Conservation (phyloP, 352 stramenopile species). For the Blastocystis hominis region DNA sequence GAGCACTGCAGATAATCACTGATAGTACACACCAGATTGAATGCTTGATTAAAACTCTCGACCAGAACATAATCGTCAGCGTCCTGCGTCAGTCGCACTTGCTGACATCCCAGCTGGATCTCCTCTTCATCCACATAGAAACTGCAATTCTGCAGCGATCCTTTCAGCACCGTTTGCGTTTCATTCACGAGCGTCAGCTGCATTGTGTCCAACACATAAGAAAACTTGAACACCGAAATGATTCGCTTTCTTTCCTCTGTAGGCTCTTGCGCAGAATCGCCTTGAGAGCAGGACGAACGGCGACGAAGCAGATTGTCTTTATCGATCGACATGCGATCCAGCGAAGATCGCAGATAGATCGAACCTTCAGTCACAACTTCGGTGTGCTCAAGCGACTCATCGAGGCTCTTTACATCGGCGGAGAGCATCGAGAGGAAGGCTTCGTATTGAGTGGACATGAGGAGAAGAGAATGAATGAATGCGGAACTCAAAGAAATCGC, state of each 20-base stretch:
- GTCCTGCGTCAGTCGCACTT: not conserved
- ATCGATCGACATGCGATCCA: not conserved
- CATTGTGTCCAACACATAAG: not conserved
- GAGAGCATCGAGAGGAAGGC: not conserved
- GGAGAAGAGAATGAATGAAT: not conserved
- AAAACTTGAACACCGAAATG: not conserved
- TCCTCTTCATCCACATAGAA: not conserved
- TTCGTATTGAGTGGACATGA: not conserved
- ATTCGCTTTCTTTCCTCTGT: not conserved
- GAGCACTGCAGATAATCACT: not conserved
- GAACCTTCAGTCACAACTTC: constrained; percentile 12
- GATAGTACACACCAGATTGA: not conserved
- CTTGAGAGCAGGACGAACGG: not conserved
- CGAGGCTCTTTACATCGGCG: not conserved
- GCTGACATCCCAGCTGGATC: not conserved
- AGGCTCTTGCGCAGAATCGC: no score
- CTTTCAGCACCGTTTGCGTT: not conserved
- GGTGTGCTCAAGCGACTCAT: constrained; percentile 1
- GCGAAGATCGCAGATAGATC: not conserved
- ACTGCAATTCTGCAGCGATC: not conserved
- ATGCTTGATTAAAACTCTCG: not conserved
- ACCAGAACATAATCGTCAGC: not conserved
- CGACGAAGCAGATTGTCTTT: not conserved
- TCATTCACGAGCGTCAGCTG: not conserved
- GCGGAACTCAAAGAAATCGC: not conserved